Base-by-base conservation (phyloP, 1,284 basidiomycete species). In the Tetrapyrgos nigripes region DNA sequence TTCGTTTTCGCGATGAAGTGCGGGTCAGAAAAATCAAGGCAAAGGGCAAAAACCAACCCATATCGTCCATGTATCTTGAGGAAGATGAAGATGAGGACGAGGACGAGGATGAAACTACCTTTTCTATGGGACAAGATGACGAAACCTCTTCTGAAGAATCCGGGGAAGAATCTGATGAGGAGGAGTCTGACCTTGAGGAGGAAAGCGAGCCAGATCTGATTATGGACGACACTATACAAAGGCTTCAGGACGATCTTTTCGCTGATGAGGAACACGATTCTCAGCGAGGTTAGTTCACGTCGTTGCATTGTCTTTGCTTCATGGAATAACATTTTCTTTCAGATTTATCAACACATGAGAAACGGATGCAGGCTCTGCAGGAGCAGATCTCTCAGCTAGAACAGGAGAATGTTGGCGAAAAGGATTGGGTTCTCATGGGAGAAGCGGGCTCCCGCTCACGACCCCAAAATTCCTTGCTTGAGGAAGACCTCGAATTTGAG, bases 401-500 rank as follows among this genome's bases (percentile, higher is more conserved):
- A 69, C 74, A 83, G 1, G 86, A 91, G 68, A 93, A 92, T 68
- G 82, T 92, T 44, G 83, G 80, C 3, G 78, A 84, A 55, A 93
- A 93, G 69, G 85, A 88, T 64, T 99, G 97, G 97, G 91, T 90
- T 5, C 81, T 98, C 33, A 86, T 93, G 79, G 97, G 97, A 48
- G 97, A 99, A 76, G 94, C 94, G 11, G 86, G 85, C 11, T 86
- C 93, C 5, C 85, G 89, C 37, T 78, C 89, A 44, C 86, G 97
- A 53, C 97, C 97, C 1, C 87, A 94, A 69, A 96, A 99, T 76
- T 93, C 93, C 24, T 80, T 98, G 17, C 82, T 99, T 13, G 94
- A 95, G 72, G 93, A 98, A 73, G 94, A 98, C 72, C 83, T 99
- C 44, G 96, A 98, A 60, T 99, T 97, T 64, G 97, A 99, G 65